phyloP scores from a whole-genome alignment of 148 eudicot genomes.

The Rhododendron ovatum region DNA sequence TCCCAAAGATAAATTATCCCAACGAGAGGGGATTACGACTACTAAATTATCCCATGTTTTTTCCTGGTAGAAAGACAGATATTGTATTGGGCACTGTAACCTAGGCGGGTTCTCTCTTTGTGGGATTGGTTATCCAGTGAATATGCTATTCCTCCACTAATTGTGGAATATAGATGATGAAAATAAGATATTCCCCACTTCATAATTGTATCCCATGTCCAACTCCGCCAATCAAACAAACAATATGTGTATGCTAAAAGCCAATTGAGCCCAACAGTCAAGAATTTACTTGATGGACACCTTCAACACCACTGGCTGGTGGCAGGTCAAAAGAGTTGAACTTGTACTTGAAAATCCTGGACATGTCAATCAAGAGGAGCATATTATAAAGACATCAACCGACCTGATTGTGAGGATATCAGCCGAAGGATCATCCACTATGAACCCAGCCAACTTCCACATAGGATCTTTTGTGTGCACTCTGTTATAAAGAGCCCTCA shows the following conservation, averaged over 20 bases:
- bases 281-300: not conserved
- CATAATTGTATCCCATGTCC: not conserved
- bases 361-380: not conserved
- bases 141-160: not conserved
- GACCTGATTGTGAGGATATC: constrained; percentile 72
- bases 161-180: not conserved
- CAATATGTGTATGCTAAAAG: not conserved
- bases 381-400: not conserved
- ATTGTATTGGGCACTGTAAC: not conserved
- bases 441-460: constrained; percentile 90
- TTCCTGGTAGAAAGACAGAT: not conserved
- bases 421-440: constrained; percentile 77
- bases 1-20: not conserved
- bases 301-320: not conserved
- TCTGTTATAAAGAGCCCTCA: constrained; percentile 89
- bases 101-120: not conserved
- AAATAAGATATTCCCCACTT: not conserved
- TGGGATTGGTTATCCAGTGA: not conserved
- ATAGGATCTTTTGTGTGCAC: constrained; percentile 67
- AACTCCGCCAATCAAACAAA: not conserved
- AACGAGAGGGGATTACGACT: not conserved
- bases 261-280: not conserved
- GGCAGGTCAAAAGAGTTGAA: not conserved
- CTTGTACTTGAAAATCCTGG: not conserved
- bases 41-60: not conserved